Percentiles rank a stretch among this genome's conserved stretches.
Evolutionary conservation across 371 early-diverging fungal species (phyloP).

Genomic region (Mucor velutinosus): DNA sequence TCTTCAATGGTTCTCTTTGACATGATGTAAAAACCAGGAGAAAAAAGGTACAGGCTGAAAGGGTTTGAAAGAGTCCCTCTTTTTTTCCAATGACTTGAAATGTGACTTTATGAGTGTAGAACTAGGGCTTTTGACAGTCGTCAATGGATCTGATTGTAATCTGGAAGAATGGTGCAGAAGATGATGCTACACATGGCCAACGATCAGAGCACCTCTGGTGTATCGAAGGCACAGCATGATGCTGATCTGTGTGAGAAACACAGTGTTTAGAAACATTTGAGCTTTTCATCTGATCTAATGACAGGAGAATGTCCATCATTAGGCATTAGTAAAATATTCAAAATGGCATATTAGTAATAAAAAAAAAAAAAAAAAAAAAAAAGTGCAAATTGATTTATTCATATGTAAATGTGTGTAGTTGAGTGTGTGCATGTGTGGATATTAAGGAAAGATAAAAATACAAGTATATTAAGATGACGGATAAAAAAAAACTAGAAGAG

Average conservation of each 20-base stretch:
- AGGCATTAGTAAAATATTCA: too few species aligned
- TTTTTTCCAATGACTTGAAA: not conserved
- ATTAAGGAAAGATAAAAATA: not conserved
- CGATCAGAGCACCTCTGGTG: too few species aligned
- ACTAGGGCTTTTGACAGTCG: not conserved
- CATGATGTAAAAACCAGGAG: not conserved
- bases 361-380: too few species aligned
- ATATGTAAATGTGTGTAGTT: not conserved
- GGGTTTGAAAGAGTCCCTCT: not conserved
- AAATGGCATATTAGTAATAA: not conserved
- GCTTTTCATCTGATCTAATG: not conserved
- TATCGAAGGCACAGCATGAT: too few species aligned
- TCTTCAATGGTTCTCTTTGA: not conserved
- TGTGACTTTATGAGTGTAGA: not conserved
- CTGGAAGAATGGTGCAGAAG: too few species aligned
- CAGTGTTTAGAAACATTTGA: not conserved
- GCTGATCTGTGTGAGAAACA: too few species aligned
- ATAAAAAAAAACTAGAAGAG: constrained; percentile 22
- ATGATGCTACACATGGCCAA: too few species aligned
- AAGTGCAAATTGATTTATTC: not conserved
- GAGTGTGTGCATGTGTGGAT: not conserved
- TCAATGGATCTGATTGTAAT: too few species aligned
- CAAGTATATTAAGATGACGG: constrained; percentile 7
- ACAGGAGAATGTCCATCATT: too few species aligned
- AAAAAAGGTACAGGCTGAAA: not conserved